These are phyloP conservation scores for Fusarium sp. DNA, from an alignment of 2,329 filamentous ascomycete genomes.

Conservation along the genomic window DNA sequence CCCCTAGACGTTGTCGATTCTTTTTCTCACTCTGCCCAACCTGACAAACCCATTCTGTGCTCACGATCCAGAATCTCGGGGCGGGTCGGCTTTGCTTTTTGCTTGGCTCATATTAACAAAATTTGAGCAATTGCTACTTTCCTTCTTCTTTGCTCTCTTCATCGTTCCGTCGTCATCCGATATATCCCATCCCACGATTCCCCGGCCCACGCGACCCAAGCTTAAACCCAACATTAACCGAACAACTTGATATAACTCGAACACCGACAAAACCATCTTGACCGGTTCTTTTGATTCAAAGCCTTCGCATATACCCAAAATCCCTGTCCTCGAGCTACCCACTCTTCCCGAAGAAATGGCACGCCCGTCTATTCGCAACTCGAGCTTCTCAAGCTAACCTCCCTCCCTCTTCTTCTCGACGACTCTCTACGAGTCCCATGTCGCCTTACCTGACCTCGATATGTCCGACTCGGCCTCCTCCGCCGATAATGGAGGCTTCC, in stretches of 20 bases:
- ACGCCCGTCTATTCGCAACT: slow-evolving; percentile 22
- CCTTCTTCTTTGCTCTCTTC: not conserved
- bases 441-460: slow-evolving; percentile 34
- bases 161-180: not conserved
- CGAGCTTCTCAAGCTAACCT: slow-evolving; percentile 31
- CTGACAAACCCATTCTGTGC: not conserved
- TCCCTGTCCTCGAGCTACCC: not conserved
- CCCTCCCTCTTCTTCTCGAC: slow-evolving; percentile 16
- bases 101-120: slow-evolving; percentile 3
- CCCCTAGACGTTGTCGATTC: slow-evolving; percentile 1
- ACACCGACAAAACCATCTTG: not conserved
- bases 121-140: not conserved
- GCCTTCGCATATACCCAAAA: not conserved
- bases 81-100: slow-evolving; percentile 8
- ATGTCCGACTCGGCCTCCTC: slow-evolving; percentile 45
- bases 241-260: not conserved
- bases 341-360: slow-evolving; percentile 37
- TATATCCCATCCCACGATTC: not conserved
- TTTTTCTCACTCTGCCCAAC: not conserved
- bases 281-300: not conserved
- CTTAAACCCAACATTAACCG: not conserved
- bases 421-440: slow-evolving; percentile 36
- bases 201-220: not conserved
- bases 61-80: slow-evolving; percentile 13
- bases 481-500: slow-evolving; percentile 47